Evolutionary conservation across 2,329 filamentous ascomycete genomes (phyloP).

Genomic region (Macroventuria anomochaeta): DNA sequence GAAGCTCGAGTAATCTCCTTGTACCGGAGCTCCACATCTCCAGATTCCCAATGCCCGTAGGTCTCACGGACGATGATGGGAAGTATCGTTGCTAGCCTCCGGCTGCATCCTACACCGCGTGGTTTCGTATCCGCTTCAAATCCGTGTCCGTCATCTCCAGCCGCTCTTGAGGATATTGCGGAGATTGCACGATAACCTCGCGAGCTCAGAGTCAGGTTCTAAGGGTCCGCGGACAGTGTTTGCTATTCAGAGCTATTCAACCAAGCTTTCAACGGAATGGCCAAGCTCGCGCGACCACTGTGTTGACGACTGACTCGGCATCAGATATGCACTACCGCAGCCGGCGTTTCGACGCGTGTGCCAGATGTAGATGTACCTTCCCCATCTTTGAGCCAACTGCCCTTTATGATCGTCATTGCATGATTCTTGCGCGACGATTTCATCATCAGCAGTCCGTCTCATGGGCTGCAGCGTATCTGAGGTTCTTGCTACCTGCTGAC

Average conservation of each 20-base stretch:
- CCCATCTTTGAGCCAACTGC: neutral
- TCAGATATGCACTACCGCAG: neutral
- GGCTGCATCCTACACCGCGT: constrained; percentile 1
- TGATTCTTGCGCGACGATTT: neutral
- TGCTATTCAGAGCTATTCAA: neutral
- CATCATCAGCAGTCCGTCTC: neutral
- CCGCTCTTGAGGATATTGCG: neutral
- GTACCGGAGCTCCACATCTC: constrained; percentile 1
- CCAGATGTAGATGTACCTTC: neutral
- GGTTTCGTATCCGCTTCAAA: constrained; percentile 3
- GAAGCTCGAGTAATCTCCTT: constrained; percentile 3
- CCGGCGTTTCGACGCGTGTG: constrained; percentile 4
- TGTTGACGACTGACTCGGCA: constrained; percentile 1
- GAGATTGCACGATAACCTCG: neutral
- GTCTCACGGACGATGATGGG: constrained; percentile 5
- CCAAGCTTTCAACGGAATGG: constrained; percentile 6
- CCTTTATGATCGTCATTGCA: neutral
- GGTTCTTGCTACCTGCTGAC: neutral
- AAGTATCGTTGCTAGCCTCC: constrained; percentile 10
- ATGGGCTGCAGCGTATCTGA: neutral
- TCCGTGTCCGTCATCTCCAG: neutral
- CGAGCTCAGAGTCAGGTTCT: neutral
- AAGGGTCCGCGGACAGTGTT: neutral
- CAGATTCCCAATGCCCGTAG: neutral
- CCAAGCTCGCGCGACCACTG: neutral